These are phyloP conservation scores for Candida sithepensis DNA, from an alignment of 805 yeast genomes.

Conservation along the genomic window DNA sequence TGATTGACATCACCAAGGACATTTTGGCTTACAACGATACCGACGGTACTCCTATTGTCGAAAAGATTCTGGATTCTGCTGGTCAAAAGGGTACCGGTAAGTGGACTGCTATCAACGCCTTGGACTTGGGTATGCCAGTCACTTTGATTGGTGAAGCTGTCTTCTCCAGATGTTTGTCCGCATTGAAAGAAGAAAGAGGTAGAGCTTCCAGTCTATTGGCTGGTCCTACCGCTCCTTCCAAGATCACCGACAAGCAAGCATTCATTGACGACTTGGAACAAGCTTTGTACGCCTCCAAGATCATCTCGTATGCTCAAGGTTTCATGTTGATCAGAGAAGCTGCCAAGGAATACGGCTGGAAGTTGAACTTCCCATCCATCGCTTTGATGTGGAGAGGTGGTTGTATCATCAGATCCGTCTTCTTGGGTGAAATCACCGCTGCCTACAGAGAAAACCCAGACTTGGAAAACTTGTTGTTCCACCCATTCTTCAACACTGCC, in stretches of 20 bases:
- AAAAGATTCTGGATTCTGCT: conserved; percentile 94
- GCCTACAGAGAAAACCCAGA: conserved; percentile 94
- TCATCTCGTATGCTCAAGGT: conserved; percentile 98
- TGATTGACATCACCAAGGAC: conserved; percentile 95
- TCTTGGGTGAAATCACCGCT: conserved; percentile 93
- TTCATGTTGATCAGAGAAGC: conserved; percentile 99
- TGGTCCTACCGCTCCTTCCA: conserved; percentile 75
- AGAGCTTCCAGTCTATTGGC: conserved; percentile 73
- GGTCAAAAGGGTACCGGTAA: conserved; percentile 99
- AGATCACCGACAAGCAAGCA: conserved; percentile 70
- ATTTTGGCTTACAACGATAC: conserved; percentile 84
- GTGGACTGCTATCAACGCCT: conserved; percentile 98
- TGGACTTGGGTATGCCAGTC: conserved; percentile 97
- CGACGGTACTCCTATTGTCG: conserved; percentile 90
- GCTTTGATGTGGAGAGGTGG: conserved; percentile 99
- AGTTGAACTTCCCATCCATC: conserved; percentile 95
- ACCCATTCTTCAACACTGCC: conserved; percentile 91
- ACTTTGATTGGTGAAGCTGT: conserved; percentile 99
- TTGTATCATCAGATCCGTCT: conserved; percentile 97
- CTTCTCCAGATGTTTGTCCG: conserved; percentile 92
- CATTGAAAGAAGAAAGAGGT: conserved; percentile 86
- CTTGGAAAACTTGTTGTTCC: conserved; percentile 91
- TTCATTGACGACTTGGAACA: conserved; percentile 94
- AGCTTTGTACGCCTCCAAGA: conserved; percentile 97
- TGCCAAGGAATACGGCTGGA: conserved; percentile 95